These are phyloP conservation scores for Pichia cabralensis DNA, from an alignment of 805 yeast genomes.

Conservation along the genomic window DNA sequence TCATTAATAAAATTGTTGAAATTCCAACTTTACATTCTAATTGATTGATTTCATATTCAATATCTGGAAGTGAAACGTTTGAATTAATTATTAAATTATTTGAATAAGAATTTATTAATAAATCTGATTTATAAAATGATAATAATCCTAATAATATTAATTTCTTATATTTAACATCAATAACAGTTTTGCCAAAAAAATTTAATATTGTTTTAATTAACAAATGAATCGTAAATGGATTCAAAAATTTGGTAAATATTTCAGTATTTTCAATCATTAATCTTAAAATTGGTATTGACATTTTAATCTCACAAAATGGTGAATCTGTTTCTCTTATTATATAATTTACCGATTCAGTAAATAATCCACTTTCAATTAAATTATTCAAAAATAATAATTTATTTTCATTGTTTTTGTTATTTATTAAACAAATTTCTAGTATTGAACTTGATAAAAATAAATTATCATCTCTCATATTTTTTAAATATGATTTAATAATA, in stretches of 20 bases:
- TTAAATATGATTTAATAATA: conserved; percentile 42
- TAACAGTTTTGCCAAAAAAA: conserved; percentile 35
- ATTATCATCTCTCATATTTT: conserved; percentile 63
- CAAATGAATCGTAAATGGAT: conserved; percentile 3
- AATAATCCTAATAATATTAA: conserved; percentile 23
- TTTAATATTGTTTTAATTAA: neutral
- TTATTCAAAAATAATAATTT: conserved; percentile 14
- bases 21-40: conserved; percentile 14
- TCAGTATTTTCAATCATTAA: conserved; percentile 28
- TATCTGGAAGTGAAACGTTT: too few species aligned
- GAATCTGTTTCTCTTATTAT: conserved; percentile 34
- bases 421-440: conserved; percentile 40
- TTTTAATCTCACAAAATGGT: conserved; percentile 32
- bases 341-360: conserved; percentile 32
- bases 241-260: conserved; percentile 20
- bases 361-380: conserved; percentile 35
- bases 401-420: conserved; percentile 16
- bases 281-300: conserved; percentile 30
- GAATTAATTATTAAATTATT: too few species aligned
- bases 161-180: conserved; percentile 70
- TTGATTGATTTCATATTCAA: conserved; percentile 21
- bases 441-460: conserved; percentile 44
- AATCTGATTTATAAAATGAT: conserved; percentile 19
- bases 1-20: conserved; percentile 17
- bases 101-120: conserved; percentile 2